phyloP scores from a whole-genome alignment of 148 eudicot genomes.

The Rhododendron ferrugineum region DNA sequence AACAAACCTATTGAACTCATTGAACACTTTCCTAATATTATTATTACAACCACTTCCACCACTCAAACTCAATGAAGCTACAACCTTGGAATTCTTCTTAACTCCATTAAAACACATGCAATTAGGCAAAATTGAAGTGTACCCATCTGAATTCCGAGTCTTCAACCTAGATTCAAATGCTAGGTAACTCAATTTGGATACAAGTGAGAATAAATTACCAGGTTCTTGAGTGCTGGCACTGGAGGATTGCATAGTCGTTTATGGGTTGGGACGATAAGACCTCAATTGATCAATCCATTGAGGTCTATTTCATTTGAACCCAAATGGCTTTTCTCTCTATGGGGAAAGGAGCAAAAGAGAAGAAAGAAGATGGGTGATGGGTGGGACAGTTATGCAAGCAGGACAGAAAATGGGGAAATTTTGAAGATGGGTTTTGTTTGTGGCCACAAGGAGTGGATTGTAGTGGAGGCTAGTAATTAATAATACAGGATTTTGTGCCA shows the following conservation, averaged over 20 bases:
- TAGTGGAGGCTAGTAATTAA: neutral
- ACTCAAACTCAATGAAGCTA: conserved; percentile 48
- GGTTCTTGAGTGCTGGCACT: conserved; percentile 42
- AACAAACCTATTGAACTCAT: conserved; percentile 36
- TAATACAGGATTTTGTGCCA: conserved; percentile 12
- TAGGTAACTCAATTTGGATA: conserved; percentile 41
- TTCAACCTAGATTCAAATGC: conserved; percentile 34
- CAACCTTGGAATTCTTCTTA: conserved; percentile 33
- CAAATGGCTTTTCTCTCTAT: neutral
- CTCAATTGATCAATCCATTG: conserved; percentile 6
- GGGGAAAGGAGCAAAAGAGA: neutral
- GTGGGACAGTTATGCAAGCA: neutral
- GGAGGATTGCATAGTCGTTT: conserved; percentile 47
- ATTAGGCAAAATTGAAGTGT: conserved; percentile 31
- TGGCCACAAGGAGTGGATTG: neutral
- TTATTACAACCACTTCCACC: conserved; percentile 34
- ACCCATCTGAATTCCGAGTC: conserved; percentile 30
- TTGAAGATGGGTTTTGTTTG: neutral
- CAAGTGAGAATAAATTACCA: conserved; percentile 29
- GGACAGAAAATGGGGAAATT: neutral
- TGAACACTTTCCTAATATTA: conserved; percentile 29
- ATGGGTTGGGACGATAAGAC: neutral
- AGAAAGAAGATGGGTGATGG: neutral
- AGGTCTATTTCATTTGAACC: neutral
- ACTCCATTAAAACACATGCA: conserved; percentile 31